Base-by-base conservation (phyloP, 2,329 filamentous ascomycete species). In the Fonsecaea monophora region DNA sequence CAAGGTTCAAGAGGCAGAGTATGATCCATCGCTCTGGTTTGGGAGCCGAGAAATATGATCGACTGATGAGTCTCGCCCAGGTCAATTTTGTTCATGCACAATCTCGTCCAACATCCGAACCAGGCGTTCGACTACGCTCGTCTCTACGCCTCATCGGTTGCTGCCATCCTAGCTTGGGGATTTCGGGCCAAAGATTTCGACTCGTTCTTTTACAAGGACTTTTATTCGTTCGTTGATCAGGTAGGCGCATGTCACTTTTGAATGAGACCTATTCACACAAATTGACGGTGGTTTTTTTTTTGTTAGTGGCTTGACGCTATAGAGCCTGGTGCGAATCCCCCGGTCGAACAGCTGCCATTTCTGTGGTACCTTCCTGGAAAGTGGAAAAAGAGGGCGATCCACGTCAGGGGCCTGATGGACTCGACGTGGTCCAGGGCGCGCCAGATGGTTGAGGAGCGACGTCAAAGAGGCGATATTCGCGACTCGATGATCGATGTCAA, bases 1-100 rank as follows among this genome's bases (percentile, higher is more conserved):
- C 54, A 45, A 55, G n/a, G 40, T 73, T 13, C 70, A 72, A 59
- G 59, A 69, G 10, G 70, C 71, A 6, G 71, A 73, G 66, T 68
- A 67, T 15, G 68, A 25, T 21, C 21, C 21, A 60, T 7, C 40
- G 21, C 25, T 8, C 54, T n/a, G 13, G 18, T 30, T 30, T 21
- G 21, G 30, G 30, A 30, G 30, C 30, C 5, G 30, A 30, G 30
- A 32, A 32, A 55, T 12, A 9, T 9, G 2, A 32, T n/a, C 10
- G 48, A 25, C 48, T 53, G 48, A 53, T 8, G 0, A 32, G 48
- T 1, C 5, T 2, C 42, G 0, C 58, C 13, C 25, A 68, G 66
- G 32, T 62, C 66, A n/a, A 25, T 59, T 10, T 38, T 68, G 25
- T 65, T 68, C 25, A 35, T 68, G 66, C 62, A 68, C 40, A 55